Base-by-base conservation (phyloP, 148 eudicot species). In the Cornus controversa region DNA sequence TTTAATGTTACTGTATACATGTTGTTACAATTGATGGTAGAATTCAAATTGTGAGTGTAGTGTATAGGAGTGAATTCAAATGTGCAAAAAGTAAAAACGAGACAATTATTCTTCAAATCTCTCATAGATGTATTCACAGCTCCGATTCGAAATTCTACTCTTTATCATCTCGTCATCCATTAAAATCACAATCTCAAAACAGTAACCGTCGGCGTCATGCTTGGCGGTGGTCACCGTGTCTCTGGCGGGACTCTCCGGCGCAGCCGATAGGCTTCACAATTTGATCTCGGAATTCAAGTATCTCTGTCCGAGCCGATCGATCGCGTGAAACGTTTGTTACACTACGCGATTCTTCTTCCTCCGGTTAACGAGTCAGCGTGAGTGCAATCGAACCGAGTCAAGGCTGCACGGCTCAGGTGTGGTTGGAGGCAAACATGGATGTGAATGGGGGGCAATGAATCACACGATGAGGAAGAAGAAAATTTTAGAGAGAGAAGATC, bases 371-470 rank as follows among this genome's bases (percentile, higher is more conserved):
- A 88, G 57, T 81, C 80, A 53, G 74, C 77, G 67, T 79, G 88
- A 66, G 64, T 77, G n/a, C 79, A 82, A 65, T 89, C 84, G 71
- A 88, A 88, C 58, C 85, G 90, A 27, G 89, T 92, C 5, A 60
- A 29, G 96, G 96, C 4, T 92, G 96, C 40, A 85, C 96, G 7
- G 87, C 93, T 1, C 90, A 85, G 89, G 91, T 90, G 10, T 84
- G 78, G n/a, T n/a, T n/a, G n/a, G n/a, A n/a, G n/a, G n/a, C n/a
- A n/a, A n/a, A n/a, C n/a, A n/a, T n/a, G n/a, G 93, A 90, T 71
- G 77, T 73, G 13, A 20, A 70, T 37, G 87, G 89, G 69, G 69
- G 69, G 69, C 75, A 67, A 84, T 87, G 85, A 67, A 88, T 91
- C 66, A 90, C 91, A 90, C 75, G 4, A 90, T 90, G 77, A 93